Evolutionary conservation across 768 basidiomycete genomes (phyloP).

Genomic region (Pleurotus tuber-regium): DNA sequence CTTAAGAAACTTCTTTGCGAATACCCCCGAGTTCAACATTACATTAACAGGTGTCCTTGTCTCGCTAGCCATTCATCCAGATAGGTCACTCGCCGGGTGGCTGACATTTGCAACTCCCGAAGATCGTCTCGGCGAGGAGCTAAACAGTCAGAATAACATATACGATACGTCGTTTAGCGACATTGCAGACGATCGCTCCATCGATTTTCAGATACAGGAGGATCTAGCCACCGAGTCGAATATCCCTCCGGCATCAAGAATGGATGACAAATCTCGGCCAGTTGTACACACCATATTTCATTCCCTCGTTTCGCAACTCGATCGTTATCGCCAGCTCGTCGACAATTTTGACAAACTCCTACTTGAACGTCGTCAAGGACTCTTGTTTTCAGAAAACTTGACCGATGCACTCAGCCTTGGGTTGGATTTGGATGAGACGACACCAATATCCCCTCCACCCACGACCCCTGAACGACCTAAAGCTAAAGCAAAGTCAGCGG

Average conservation of each 20-base stretch:
- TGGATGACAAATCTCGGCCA: slow-evolving; percentile 73
- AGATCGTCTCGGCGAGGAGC: slow-evolving; percentile 17
- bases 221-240: slow-evolving; percentile 56
- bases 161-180: slow-evolving; percentile 24
- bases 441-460: slow-evolving; percentile 18
- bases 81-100: slow-evolving; percentile 88
- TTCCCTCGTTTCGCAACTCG: slow-evolving; percentile 77
- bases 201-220: slow-evolving; percentile 73
- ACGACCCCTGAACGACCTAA: slow-evolving; percentile 39
- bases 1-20: slow-evolving; percentile 77
- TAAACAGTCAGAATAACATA: slow-evolving; percentile 6
- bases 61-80: slow-evolving; percentile 79
- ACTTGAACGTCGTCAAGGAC: slow-evolving; percentile 80
- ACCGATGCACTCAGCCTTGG: slow-evolving; percentile 81
- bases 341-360: slow-evolving; percentile 83
- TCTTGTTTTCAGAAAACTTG: slow-evolving; percentile 89
- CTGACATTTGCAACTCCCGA: slow-evolving; percentile 64
- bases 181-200: slow-evolving; percentile 77
- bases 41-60: slow-evolving; percentile 82
- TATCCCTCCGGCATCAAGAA: slow-evolving; percentile 59
- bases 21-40: slow-evolving; percentile 85
- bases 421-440: slow-evolving; percentile 59
- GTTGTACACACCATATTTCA: slow-evolving; percentile 80
- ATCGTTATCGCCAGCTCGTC: slow-evolving; percentile 72
- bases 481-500: slow-evolving; percentile 43